These are phyloP conservation scores for Yamadazyma kanchanaburiensis DNA, from an alignment of 1,139 yeast genomes.

Conservation along the genomic window DNA sequence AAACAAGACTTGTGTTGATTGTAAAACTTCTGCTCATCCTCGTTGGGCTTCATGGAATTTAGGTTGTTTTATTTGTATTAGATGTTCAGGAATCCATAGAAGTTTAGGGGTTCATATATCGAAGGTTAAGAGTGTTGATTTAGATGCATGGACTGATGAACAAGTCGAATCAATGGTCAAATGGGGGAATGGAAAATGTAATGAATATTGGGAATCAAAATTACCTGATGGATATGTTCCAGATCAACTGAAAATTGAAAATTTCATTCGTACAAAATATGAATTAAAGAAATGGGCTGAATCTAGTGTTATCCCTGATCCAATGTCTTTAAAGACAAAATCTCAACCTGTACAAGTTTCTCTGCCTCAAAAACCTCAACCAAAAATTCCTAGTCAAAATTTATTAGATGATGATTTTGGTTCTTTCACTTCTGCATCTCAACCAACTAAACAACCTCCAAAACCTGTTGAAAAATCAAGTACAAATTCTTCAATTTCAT, in stretches of 20 bases:
- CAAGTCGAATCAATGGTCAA: conserved; percentile 78
- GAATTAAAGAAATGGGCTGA: conserved; percentile 84
- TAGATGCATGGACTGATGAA: conserved; percentile 96
- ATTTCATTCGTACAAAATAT: conserved; percentile 87
- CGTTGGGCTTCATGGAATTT: conserved; percentile 98
- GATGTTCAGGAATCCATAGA: conserved; percentile 93
- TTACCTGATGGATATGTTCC: conserved; percentile 73
- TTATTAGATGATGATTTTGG: conserved; percentile 43
- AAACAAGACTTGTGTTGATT: conserved; percentile 84
- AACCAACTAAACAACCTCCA: conserved; percentile 7
- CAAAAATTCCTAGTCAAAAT: conserved; percentile 6
- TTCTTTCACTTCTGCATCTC: conserved; percentile 30
- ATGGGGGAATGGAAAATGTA: conserved; percentile 85
- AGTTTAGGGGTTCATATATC: conserved; percentile 94
- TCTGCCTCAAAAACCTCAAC: not conserved
- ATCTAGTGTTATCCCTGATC: conserved; percentile 54
- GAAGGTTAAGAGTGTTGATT: conserved; percentile 82
- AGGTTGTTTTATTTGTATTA: conserved; percentile 87
- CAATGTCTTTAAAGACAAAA: conserved; percentile 32
- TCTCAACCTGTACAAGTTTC: conserved; percentile 1
- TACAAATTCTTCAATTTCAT: conserved; percentile 2
- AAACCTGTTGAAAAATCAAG: conserved; percentile 6
- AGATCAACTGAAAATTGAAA: conserved; percentile 80
- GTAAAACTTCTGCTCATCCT: conserved; percentile 86
- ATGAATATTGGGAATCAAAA: conserved; percentile 76